Base-by-base conservation (phyloP, 1,284 basidiomycete genomes). In the Cutaneotrichosporon daszewskae region DNA sequence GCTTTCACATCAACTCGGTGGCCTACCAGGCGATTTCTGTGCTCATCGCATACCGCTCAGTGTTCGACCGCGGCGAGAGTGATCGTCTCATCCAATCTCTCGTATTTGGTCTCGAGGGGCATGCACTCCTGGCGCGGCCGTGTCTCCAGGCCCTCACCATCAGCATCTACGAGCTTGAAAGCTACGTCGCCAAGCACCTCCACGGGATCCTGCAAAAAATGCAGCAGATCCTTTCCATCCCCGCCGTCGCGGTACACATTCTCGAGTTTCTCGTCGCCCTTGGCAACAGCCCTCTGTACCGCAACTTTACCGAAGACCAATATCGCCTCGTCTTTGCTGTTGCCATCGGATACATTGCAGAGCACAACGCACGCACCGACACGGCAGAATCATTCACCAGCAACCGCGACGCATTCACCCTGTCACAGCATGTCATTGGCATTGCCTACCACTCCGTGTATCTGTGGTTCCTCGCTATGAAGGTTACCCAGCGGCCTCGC, bases 261-360 rank as follows among this genome's bases (percentile, higher is more conserved):
- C 80, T 98, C 52, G 89, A 89, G 58, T 87, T 98, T 66, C 80
- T 98, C 24, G 80, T 82, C 36, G 84, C 94, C 49, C 79, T 96
- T 37, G 90, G 88, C 5, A 87, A 90, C 8, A 77, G 81, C 41
- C 71, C 78, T 2, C 75, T 96, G 13, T 89, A 92, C 67, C 82
- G 83, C 48, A 98, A 97, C 70, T 89, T 99, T 56, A 94, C 87
- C 7, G 88, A 94, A 55, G 79, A 77, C 36, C 87, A 98, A 64
- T 98, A 85, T 74, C 88, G 87, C 65, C 84, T 87, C 74, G 86
- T 98, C 0, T 97, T 99, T 60, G 89, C 86, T 10, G 89, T 98
- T 19, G 90, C 92, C 8, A 74, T 97, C 48, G 87, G 92, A 66
- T 98, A 96, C 71, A 83, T 99, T 46, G 85, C 91, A 55, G 82